Conservation (phyloP, 495 filamentous ascomycete genomes). For the Delitschia confertaspora region DNA sequence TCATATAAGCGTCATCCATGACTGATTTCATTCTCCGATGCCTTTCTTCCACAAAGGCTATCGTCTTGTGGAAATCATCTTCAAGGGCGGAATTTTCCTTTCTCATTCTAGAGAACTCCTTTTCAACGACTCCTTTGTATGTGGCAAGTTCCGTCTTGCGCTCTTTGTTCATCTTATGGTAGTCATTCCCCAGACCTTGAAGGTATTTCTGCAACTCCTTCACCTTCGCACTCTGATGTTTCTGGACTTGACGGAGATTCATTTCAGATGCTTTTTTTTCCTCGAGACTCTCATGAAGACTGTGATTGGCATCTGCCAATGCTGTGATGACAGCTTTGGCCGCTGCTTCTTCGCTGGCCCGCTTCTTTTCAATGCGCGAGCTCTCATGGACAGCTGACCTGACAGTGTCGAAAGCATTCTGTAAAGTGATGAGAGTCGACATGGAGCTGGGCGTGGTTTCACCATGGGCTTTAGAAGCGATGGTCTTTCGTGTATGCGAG, state of each 20-base stretch:
- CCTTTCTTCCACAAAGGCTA: not conserved
- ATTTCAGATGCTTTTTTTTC: constrained; percentile 8
- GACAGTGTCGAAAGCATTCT: no score
- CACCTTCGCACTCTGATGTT: constrained; percentile 12
- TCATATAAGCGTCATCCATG: constrained; percentile 5
- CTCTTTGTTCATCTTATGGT: constrained; percentile 12
- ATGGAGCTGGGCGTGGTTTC: no score
- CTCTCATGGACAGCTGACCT: no score
- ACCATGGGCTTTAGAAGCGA: no score
- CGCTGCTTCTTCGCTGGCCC: no score
- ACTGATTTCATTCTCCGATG: not conserved
- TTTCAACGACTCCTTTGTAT: constrained; percentile 1
- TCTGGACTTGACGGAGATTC: constrained; percentile 6
- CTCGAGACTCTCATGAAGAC: not conserved
- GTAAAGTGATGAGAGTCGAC: no score
- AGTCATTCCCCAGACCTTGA: constrained; percentile 26
- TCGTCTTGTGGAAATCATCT: not conserved
- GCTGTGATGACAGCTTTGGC: constrained; percentile 4
- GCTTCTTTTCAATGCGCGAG: no score
- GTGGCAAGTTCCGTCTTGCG: constrained; percentile 1
- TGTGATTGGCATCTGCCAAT: not conserved
- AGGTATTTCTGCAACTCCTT: constrained; percentile 25
- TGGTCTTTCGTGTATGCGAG: no score
- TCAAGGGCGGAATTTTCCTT: not conserved
- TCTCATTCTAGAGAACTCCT: constrained; percentile 1